Evolutionary conservation across 305 asterid genomes (phyloP).

Genomic region (Plantago lanceolata): DNA sequence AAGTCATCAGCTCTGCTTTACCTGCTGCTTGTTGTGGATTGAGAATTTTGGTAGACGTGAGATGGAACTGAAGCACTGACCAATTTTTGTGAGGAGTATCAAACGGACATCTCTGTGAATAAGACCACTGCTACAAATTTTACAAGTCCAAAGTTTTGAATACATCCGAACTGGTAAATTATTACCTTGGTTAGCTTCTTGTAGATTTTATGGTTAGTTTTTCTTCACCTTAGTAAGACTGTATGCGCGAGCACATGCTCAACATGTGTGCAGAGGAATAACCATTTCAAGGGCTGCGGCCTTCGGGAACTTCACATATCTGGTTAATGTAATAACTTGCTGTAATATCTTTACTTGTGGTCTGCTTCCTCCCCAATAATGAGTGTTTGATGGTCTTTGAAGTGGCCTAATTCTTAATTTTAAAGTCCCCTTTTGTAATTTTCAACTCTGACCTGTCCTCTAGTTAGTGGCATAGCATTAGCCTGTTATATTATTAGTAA

Average conservation of each 20-base stretch:
- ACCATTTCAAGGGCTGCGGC: not conserved
- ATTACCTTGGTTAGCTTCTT: not conserved
- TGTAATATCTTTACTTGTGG: not conserved
- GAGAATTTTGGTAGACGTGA: not conserved
- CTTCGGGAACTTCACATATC: not conserved
- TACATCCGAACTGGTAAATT: not conserved
- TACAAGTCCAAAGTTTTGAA: not conserved
- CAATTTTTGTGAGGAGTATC: not conserved
- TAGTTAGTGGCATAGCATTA: not conserved
- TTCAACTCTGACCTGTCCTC: not conserved
- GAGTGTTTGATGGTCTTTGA: not conserved
- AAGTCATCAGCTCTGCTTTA: conserved; percentile 17
- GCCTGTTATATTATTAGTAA: too few species aligned
- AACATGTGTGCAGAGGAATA: not conserved
- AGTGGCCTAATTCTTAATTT: too few species aligned
- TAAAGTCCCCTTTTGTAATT: not conserved
- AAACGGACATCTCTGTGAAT: not conserved
- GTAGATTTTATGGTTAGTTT: not conserved
- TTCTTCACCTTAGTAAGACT: not conserved
- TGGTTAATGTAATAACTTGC: not conserved
- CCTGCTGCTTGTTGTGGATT: conserved; percentile 4
- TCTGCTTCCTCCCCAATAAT: not conserved
- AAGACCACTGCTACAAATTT: not conserved
- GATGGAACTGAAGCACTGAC: not conserved
- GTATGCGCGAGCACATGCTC: not conserved